phyloP scores from a whole-genome alignment of 305 asterid species.

The Fraxinus latifolia region DNA sequence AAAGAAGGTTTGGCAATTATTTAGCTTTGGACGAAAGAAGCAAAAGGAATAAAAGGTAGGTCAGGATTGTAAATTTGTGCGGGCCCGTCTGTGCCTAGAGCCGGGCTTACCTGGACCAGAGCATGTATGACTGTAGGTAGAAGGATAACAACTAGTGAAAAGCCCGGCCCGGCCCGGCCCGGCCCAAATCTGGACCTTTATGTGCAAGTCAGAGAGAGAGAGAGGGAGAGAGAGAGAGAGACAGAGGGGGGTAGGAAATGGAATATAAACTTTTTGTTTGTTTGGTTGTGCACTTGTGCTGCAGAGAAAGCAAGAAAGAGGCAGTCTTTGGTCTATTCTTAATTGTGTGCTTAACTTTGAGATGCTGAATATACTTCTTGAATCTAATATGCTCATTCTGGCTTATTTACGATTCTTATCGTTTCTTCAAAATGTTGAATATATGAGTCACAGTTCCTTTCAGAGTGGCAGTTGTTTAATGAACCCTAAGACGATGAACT shows the following conservation, averaged over 20 bases:
- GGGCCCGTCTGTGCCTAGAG: not conserved
- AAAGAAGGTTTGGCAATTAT: constrained; percentile 58
- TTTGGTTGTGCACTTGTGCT: constrained; percentile 37
- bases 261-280: constrained; percentile 61
- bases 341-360: constrained; percentile 19
- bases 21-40: constrained; percentile 51
- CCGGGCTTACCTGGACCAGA: not conserved
- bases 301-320: constrained; percentile 40
- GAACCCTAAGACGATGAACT: not conserved
- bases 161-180: not conserved
- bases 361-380: constrained; percentile 44
- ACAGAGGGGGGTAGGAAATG: constrained; percentile 23
- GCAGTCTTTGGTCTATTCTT: constrained; percentile 34
- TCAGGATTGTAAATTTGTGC: not conserved
- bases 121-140: not conserved
- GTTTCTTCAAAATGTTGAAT: constrained; percentile 1
- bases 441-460: not conserved
- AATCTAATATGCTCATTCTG: constrained; percentile 21
- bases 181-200: not conserved
- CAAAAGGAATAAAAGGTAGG: constrained; percentile 49
- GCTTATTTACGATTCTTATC: constrained; percentile 23
- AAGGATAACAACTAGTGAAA: not conserved
- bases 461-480: not conserved
- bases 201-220: constrained; percentile 25
- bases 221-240: not conserved